These are phyloP conservation scores for Lactarius evosmus DNA, from an alignment of 768 basidiomycete genomes.

Conservation along the genomic window DNA sequence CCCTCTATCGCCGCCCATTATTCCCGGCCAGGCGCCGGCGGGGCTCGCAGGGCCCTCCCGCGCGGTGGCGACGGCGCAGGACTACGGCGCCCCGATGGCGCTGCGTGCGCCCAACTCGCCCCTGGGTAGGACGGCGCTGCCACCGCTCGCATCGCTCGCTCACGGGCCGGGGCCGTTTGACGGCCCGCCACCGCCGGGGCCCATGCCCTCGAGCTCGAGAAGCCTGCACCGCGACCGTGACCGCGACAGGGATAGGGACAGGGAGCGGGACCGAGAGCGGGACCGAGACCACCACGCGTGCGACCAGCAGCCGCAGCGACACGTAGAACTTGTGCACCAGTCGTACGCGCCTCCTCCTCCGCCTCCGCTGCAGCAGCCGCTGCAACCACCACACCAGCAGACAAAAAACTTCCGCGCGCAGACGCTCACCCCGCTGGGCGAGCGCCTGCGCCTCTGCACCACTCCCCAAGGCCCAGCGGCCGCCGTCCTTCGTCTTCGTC, in stretches of 20 bases:
- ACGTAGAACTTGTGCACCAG: constrained; percentile 6
- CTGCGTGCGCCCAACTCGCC: constrained; percentile 17
- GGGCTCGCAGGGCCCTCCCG: constrained; percentile 6
- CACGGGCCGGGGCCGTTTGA: constrained; percentile 11
- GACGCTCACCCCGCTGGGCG: constrained; percentile 31
- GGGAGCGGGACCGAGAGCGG: background rate
- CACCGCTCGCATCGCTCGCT: constrained; percentile 18
- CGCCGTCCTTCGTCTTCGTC: constrained; percentile 19
- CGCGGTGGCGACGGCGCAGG: background rate
- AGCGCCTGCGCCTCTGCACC: constrained; percentile 28
- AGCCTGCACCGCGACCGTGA: constrained; percentile 13
- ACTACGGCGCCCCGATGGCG: constrained; percentile 1
- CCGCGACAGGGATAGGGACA: no score
- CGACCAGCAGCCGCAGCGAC: background rate
- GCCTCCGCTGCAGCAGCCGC: constrained; percentile 22
- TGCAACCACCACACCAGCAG: constrained; percentile 20
- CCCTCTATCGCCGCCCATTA: constrained; percentile 13
- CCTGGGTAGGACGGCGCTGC: constrained; percentile 11
- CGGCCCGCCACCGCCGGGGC: constrained; percentile 13
- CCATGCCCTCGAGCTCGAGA: constrained; percentile 6
- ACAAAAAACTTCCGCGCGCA: constrained; percentile 30
- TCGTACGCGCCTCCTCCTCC: constrained; percentile 26
- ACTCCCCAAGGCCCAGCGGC: constrained; percentile 29
- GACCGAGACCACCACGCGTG: background rate
- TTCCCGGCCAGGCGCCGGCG: background rate